Percentiles rank a stretch among this genome's conserved stretches.
phyloP scores from a whole-genome alignment of 345 rosid species.

The Salix exigua region DNA sequence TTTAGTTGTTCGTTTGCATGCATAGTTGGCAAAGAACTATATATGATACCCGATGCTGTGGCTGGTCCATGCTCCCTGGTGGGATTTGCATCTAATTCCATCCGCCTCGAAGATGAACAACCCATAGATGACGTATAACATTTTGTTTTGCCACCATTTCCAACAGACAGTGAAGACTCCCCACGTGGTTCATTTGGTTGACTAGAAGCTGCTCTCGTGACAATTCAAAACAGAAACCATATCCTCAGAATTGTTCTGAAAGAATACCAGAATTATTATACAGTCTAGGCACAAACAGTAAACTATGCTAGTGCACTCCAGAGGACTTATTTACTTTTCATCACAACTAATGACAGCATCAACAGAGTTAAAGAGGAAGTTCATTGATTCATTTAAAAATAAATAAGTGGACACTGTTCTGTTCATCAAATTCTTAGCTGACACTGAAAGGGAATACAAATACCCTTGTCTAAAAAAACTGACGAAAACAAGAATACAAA shows the following conservation, averaged over 20 bases:
- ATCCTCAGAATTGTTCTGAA: background rate
- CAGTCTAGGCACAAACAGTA: background rate
- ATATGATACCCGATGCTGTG: slow-evolving; percentile 37
- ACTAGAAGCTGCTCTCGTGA: slow-evolving; percentile 22
- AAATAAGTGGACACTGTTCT: background rate
- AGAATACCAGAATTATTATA: background rate
- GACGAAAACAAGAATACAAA: too few species aligned
- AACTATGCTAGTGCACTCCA: background rate
- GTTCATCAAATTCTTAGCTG: background rate
- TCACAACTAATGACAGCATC: too few species aligned
- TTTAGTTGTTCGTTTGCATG: slow-evolving; percentile 28
- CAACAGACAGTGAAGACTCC: slow-evolving; percentile 26
- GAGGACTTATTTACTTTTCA: background rate
- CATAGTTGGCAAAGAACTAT: slow-evolving; percentile 70
- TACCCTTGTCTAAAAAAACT: background rate
- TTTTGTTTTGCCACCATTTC: slow-evolving; percentile 33
- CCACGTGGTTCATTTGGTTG: slow-evolving; percentile 36
- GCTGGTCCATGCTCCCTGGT: slow-evolving; percentile 18
- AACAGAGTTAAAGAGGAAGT: background rate
- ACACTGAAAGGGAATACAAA: too few species aligned
- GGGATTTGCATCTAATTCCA: slow-evolving; percentile 23
- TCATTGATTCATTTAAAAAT: too few species aligned
- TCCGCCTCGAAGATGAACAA: slow-evolving; percentile 23
- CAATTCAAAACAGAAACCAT: background rate
- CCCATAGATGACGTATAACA: slow-evolving; percentile 18